Evolutionary conservation across 768 basidiomycete genomes (phyloP), one percentile per base, ranked within the genome.

Genomic region (Tylopilus sp.): DNA sequence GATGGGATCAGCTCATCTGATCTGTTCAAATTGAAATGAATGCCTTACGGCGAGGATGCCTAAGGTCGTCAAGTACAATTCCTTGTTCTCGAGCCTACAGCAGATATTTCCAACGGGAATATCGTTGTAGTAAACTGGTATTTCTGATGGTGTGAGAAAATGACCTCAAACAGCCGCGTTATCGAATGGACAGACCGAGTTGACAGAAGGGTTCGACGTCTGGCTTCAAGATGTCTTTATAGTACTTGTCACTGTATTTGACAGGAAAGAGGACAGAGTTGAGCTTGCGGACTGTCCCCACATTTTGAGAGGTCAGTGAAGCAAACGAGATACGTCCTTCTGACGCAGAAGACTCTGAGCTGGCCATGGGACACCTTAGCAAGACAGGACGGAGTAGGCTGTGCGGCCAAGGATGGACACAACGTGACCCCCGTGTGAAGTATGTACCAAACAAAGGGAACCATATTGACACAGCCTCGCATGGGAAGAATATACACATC

Each of bases 81-180:
- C 67, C 20, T 82, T 80, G 47, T 74, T 78, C 69, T 95, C 92
- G 53, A 93, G 69, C 52, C 90, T 81, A 72, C 88, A 91, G 69
- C 89, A 92, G 62, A 94, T 80, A 5, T 85, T 90, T 52, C 93
- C 92, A 56, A 95, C 85, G 41, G 93, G 91, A 51, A 95, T 76
- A 72, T 95, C 92, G 73, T 93, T 94, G 72, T 87, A 94, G 71
- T 93, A 94, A 43, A 94, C 93, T 93, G 59, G 40, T 7, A 51
- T 55, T 48, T 52, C 65, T 57, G 54, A 50, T 43, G 51, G 50
- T 52, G 59, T 66, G 52, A 66, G 66, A 66, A 57, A 56, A 30
- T 13, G 44, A 28, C 45, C 52, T 31, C 35, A 51, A 40, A 49
- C 25, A 49, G 49, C 39, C 48, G 52, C 50, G 47, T 53, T 33